Base-by-base conservation (phyloP, 345 rosid species). In the Nephelium lappaceum region DNA sequence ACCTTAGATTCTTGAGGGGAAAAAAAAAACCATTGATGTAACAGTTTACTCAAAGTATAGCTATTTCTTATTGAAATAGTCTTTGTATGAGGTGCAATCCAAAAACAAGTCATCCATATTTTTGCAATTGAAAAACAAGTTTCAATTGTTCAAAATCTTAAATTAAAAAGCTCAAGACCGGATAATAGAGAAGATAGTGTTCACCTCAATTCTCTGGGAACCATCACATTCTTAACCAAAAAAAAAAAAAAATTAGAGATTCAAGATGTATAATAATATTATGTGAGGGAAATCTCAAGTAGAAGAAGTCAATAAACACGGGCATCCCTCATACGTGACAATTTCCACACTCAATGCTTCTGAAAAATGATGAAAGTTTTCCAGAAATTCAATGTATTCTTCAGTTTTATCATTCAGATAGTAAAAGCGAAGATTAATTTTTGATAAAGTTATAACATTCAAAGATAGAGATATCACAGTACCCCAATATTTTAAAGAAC, bases 61-160 rank as follows among this genome's bases (percentile, higher is more conserved):
- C 3, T 31, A 31, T 31, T 31, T 31, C 14, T 70, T 24, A 57
- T 11, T 0, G 49, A 7, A 8, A 21, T 0, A 1, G 45, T 72
- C 5, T 72, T 16, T 38, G 19, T 45, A 57, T 57, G 75, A 8
- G 75, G 75, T 11, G 65, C 5, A 39, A 72, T n/a, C 75, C 66
- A 57, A 21, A 21, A 57, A 66, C 51, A 72, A 72, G 31, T 66
- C 51, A 21, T 57, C 76, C 49, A 72, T 15, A 38, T 0, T 5
- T 5, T 12, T 57, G 21, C 12, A 57, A 38, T 38, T 5, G 45
- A 16, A 19, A 18, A 4, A 0, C 7, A 15, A 15, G 15, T 8
- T 0, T 3, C 8, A 5, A 2, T 0, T n/a, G 12, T 6, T 19
- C 2, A 0, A 11, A 19, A 27, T n/a, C 2, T 3, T 16, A 51